Conservation (phyloP, 371 early-diverging fungal genomes). For the Globomyces sp. region DNA sequence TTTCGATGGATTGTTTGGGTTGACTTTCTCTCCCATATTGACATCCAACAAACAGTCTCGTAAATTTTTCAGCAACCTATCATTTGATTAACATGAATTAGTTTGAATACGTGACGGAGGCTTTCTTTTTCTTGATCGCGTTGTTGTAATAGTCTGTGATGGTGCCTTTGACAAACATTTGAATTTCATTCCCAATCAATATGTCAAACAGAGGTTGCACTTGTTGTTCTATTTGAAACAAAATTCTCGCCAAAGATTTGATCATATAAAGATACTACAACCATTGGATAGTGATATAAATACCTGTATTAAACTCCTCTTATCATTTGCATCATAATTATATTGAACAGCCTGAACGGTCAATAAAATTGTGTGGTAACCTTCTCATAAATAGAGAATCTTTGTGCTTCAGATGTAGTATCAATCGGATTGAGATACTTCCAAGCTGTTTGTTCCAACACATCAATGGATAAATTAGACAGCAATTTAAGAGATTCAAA, state of each 20-base stretch:
- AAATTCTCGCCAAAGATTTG: conserved; percentile 29
- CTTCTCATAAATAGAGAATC: conserved; percentile 13
- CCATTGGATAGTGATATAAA: too few species aligned
- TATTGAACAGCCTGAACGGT: conserved; percentile 36
- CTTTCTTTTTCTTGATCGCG: conserved; percentile 45
- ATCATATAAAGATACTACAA: conserved; percentile 42
- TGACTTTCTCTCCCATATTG: too few species aligned
- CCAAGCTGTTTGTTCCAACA: conserved; percentile 52
- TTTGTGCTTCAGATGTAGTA: not conserved
- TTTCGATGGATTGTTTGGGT: too few species aligned
- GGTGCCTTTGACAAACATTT: conserved; percentile 30
- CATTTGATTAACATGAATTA: conserved; percentile 2
- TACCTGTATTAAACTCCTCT: conserved; percentile 29
- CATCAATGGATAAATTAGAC: conserved; percentile 21
- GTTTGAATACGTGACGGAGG: conserved; percentile 24
- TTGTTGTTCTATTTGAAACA: conserved; percentile 14
- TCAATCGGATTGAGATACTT: conserved; percentile 46
- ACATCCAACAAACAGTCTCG: too few species aligned
- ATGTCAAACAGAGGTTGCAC: conserved; percentile 23
- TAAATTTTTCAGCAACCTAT: not conserved
- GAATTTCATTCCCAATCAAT: conserved; percentile 31
- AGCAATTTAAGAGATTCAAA: conserved; percentile 36
- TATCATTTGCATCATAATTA: conserved; percentile 45
- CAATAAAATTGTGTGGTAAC: not conserved
- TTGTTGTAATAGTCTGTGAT: conserved; percentile 29